Conservation (phyloP, 352 stramenopile species). For the Pythium periplocum region DNA sequence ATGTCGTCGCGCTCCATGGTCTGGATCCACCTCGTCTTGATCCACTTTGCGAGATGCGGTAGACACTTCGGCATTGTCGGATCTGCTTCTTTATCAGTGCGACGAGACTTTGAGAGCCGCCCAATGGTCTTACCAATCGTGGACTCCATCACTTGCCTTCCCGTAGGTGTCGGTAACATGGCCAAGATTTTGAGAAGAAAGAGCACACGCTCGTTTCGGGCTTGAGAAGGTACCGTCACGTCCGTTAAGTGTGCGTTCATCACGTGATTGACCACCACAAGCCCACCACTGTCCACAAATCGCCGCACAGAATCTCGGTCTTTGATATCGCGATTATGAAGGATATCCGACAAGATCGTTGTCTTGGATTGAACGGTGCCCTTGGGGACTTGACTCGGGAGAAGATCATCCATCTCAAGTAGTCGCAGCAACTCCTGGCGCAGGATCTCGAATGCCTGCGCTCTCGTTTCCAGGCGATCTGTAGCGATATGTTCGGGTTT, state of each 20-base stretch:
- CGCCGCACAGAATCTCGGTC: constrained; percentile 56
- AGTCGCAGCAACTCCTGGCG: constrained; percentile 48
- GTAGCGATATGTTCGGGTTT: constrained; percentile 20
- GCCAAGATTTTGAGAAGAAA: constrained; percentile 47
- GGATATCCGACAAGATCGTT: constrained; percentile 47
- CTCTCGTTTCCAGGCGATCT: constrained; percentile 38
- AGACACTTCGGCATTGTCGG: constrained; percentile 35
- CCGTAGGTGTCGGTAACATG: constrained; percentile 60
- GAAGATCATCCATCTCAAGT: constrained; percentile 38
- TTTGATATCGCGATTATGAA: constrained; percentile 42
- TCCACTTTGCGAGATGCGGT: constrained; percentile 55
- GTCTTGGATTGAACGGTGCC: constrained; percentile 25
- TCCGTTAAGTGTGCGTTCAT: constrained; percentile 6
- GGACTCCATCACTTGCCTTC: constrained; percentile 47
- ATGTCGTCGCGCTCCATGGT: constrained; percentile 28
- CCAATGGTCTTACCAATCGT: constrained; percentile 63
- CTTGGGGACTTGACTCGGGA: too few species aligned
- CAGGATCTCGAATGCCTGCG: constrained; percentile 52
- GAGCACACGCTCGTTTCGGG: constrained; percentile 13
- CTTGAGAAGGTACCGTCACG: neutral
- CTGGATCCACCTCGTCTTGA: constrained; percentile 58
- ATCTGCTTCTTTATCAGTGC: constrained; percentile 26
- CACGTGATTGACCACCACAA: constrained; percentile 43
- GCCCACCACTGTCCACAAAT: constrained; percentile 51
- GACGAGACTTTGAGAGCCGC: constrained; percentile 34